phyloP scores from a whole-genome alignment of 1,284 basidiomycete species.

The Ceratobasidium sp. region DNA sequence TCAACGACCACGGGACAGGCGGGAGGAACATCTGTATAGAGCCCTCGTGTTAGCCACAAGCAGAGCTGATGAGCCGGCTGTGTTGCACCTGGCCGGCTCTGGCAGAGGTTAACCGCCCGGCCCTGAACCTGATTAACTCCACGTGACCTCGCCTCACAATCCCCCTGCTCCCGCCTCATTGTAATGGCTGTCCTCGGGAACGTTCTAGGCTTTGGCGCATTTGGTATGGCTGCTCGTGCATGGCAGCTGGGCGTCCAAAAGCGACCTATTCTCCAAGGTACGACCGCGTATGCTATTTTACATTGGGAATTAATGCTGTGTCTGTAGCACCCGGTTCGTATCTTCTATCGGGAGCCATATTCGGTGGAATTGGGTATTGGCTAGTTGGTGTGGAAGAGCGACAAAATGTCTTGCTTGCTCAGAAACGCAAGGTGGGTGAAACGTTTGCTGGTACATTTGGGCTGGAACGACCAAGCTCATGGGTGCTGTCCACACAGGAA shows the following conservation, averaged over 20 bases:
- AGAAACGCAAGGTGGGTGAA: slow-evolving; percentile 46
- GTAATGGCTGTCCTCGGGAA: slow-evolving; percentile 58
- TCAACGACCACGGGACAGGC: too few species aligned
- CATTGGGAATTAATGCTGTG: background rate
- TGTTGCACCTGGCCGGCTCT: too few species aligned
- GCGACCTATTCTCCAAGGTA: slow-evolving; percentile 57
- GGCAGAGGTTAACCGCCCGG: background rate
- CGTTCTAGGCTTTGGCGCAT: slow-evolving; percentile 58
- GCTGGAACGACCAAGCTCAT: background rate
- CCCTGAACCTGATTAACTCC: background rate
- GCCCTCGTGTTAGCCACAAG: too few species aligned
- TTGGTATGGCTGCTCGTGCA: slow-evolving; percentile 59
- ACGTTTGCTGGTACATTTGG: background rate
- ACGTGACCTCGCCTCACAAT: background rate
- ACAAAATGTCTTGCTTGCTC: slow-evolving; percentile 44
- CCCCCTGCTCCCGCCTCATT: background rate
- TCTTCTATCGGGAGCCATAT: slow-evolving; percentile 37
- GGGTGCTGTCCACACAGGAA: slow-evolving; percentile 19
- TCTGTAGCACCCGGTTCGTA: slow-evolving; percentile 45
- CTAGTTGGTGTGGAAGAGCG: slow-evolving; percentile 46
- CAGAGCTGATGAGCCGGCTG: too few species aligned
- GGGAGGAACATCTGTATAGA: too few species aligned
- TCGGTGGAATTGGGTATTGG: slow-evolving; percentile 47
- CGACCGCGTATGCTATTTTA: slow-evolving; percentile 40
- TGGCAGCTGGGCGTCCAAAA: slow-evolving; percentile 60